Evolutionary conservation across 2,329 filamentous ascomycete genomes (phyloP), one percentile per base, ranked within the genome.

Genomic region (Helotiales sp.): DNA sequence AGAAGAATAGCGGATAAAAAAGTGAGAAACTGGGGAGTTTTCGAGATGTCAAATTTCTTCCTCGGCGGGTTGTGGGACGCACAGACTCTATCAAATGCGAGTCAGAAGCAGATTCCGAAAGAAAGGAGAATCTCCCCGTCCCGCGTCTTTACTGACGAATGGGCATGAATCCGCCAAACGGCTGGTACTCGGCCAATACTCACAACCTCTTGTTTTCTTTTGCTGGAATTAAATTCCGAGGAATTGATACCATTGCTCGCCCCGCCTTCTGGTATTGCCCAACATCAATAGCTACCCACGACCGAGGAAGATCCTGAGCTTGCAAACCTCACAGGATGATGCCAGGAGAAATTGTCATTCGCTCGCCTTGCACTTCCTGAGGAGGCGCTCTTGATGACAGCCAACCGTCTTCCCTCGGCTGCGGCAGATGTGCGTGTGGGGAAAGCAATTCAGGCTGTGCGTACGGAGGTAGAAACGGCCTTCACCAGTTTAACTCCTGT

Each of bases 31-130:
- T 40, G 38, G 15, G 10, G 38, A 25, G 19, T 24, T 44, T 44
- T 44, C 22, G 22, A 6, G 19, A 12, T 44, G 15, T 44, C 40
- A 25, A 34, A 44, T 27, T 42, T 44, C 40, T 8, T 25, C 40
- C 40, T 44, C 40, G 40, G 22, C 12, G 40, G 40, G 8, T 44
- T 40, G 40, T 44, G 40, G 10, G n/a, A 27, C 40, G 40, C 40
- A 44, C 40, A 44, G 40, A 44, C 40, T 44, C 36, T 44, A 44
- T 44, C 40, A 44, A 24, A 44, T 44, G 40, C 38, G 19, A 42
- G 38, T 13, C 17, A 42, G 27, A 44, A 44, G 40, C 40, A 44
- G 27, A 27, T 10, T 15, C 13, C 9, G 10, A 13, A 25, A 12
- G 19, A 24, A 44, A 44, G 22, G 40, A 44, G 22, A 24, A 27